Base-by-base conservation (phyloP, 768 basidiomycete genomes). In the Cyclocybe aegerita region DNA sequence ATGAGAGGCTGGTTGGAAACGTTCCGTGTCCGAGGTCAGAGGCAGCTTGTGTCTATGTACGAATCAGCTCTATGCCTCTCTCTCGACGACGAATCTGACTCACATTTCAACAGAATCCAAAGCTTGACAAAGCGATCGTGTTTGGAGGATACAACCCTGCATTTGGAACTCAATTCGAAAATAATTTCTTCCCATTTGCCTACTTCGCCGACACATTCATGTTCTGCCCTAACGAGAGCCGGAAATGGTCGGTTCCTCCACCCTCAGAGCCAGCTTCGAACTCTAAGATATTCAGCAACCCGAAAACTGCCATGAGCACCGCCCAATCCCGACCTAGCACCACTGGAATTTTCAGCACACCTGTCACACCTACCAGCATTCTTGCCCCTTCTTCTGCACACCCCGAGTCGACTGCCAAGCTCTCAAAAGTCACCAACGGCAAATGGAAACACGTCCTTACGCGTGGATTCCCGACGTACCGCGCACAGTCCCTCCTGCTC, bases 141-240 rank as follows among this genome's bases (percentile, higher is more conserved):
- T 76, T 69, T 43, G 74, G 72, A 14, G 74, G 76, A 1, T 75
- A 73, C 56, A 69, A 61, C 43, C 64, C 72, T 31, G 31, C 48
- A 33, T 31, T 69, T 9, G 62, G 65, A 6, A 68, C 65, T 3
- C 40, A 46, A 45, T 53, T 52, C 43, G n/a, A 50, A 10, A 51
- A 60, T 1, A 43, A 58, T 9, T 55, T 42, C 9, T 70, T 67
- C 53, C 49, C 57, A 3, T 74, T 63, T 60, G 61, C 68, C 30
- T 77, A 75, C 60, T 76, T 63, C 53, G 70, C 70, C 17, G 73
- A 76, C 48, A 73, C 74, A 0, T 75, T 70, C 62, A 58, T 73
- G 23, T 23, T 23, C 23, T 23, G 23, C 23, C 23, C 23, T 23
- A 5, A 23, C 23, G 23, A 23, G 23, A 23, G 23, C 23, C 23